phyloP scores from a whole-genome alignment of 805 yeast species.

The Yarrowia yakushimensis region DNA sequence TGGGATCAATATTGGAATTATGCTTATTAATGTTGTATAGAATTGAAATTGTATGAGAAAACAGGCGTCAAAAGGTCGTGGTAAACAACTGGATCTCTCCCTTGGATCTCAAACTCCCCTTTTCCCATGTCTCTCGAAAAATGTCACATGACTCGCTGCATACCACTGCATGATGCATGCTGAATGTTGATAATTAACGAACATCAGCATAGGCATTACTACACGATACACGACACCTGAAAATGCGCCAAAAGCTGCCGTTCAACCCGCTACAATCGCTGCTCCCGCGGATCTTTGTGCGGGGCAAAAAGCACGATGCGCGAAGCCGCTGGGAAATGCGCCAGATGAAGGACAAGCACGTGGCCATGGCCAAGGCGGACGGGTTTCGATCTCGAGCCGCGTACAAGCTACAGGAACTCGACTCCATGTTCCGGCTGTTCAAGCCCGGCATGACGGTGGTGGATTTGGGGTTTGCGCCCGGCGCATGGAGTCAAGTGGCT shows the following conservation, averaged over 20 bases:
- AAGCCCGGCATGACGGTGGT: slow-evolving; percentile 57
- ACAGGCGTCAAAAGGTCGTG: no score
- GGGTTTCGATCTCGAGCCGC: slow-evolving; percentile 85
- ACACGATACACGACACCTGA: background rate
- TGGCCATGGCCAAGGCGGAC: slow-evolving; percentile 60
- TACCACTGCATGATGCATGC: background rate
- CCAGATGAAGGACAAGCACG: slow-evolving; percentile 60
- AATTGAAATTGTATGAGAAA: no score
- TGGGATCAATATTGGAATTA: no score
- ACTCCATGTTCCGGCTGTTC: slow-evolving; percentile 60
- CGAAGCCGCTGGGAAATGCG: slow-evolving; percentile 74
- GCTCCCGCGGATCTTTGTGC: background rate
- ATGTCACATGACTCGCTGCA: no score
- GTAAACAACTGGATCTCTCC: no score
- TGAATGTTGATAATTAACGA: background rate
- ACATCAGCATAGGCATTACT: background rate
- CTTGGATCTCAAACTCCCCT: no score
- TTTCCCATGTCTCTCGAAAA: no score
- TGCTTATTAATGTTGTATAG: no score
- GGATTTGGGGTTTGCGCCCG: slow-evolving; percentile 88
- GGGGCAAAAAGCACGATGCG: slow-evolving; percentile 38
- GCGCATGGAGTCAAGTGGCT: slow-evolving; percentile 92
- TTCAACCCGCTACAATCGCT: background rate
- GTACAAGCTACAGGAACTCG: slow-evolving; percentile 74
- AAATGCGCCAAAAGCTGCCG: background rate